These are phyloP conservation scores for Glebionis coronaria DNA, from an alignment of 129 eudicot species.

Conservation along the genomic window DNA sequence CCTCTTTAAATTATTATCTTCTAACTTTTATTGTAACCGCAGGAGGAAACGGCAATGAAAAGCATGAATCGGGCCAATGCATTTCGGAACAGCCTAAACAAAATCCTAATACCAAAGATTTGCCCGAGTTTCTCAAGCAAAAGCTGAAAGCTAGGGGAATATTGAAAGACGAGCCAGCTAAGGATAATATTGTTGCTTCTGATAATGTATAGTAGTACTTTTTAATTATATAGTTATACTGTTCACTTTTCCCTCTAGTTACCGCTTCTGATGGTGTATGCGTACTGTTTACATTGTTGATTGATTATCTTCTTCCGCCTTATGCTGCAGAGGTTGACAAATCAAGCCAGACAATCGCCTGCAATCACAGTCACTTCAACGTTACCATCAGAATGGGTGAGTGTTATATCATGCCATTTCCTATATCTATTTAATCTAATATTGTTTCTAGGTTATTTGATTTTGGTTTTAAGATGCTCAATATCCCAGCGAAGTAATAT, in stretches of 20 bases:
- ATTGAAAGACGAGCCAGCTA: constrained; percentile 50
- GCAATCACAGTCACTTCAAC: constrained; percentile 33
- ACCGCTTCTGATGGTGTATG: neutral
- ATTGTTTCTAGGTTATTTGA: neutral
- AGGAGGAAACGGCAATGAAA: constrained; percentile 36
- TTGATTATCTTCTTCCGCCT: constrained; percentile 27
- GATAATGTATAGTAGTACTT: constrained; percentile 40
- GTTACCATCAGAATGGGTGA: constrained; percentile 88
- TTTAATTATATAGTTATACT: neutral
- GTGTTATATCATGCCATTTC: constrained; percentile 16
- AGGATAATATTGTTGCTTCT: constrained; percentile 18
- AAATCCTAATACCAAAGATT: constrained; percentile 42
- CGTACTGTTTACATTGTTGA: constrained; percentile 6
- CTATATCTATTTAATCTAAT: neutral
- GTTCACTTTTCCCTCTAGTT: neutral
- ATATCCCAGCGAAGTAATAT: neutral
- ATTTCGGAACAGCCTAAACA: constrained; percentile 43
- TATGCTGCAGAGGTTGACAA: constrained; percentile 42
- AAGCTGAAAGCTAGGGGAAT: constrained; percentile 93
- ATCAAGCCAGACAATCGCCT: constrained; percentile 38
- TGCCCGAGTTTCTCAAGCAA: constrained; percentile 89
- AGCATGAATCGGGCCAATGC: constrained; percentile 33
- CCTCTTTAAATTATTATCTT: neutral
- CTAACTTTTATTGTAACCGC: constrained; percentile 16
- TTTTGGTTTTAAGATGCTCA: neutral